Evolutionary conservation across 2,329 filamentous ascomycete species (phyloP).

Genomic region (Fusarium stilboides): DNA sequence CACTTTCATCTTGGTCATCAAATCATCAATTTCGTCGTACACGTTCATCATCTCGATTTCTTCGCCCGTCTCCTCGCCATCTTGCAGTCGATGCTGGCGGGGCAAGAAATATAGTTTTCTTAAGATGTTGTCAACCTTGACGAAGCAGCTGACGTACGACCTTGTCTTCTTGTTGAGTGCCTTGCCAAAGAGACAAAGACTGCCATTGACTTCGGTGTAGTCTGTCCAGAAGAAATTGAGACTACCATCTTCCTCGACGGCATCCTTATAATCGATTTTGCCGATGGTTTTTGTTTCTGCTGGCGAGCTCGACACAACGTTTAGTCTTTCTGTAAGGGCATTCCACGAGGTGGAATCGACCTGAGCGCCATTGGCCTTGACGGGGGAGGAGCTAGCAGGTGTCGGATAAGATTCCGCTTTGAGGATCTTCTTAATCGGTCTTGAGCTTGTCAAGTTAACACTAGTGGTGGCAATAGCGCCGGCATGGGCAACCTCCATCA

Average conservation of each 20-base stretch:
- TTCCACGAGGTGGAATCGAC: constrained; percentile 92
- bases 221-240: constrained; percentile 97
- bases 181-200: constrained; percentile 94
- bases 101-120: constrained; percentile 95
- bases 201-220: constrained; percentile 93
- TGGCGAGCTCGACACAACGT: constrained; percentile 83
- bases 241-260: constrained; percentile 93
- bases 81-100: constrained; percentile 71
- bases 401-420: constrained; percentile 78
- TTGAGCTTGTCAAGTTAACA: constrained; percentile 87
- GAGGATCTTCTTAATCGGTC: constrained; percentile 78
- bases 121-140: constrained; percentile 95
- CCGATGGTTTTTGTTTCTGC: constrained; percentile 76
- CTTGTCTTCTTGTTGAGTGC: constrained; percentile 89
- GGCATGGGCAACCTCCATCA: constrained; percentile 89
- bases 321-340: constrained; percentile 86
- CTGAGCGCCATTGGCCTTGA: constrained; percentile 69
- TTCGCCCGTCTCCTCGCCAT: constrained; percentile 79
- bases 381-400: constrained; percentile 83
- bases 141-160: constrained; percentile 89
- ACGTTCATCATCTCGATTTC: constrained; percentile 90
- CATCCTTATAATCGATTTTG: constrained; percentile 86
- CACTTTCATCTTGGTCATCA: constrained; percentile 91
- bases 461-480: constrained; percentile 77
- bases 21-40: constrained; percentile 86